Percentiles rank a stretch among this genome's conserved stretches.
phyloP scores from a whole-genome alignment of 2,329 filamentous ascomycete genomes.

The Calcarisporium arbuscula region DNA sequence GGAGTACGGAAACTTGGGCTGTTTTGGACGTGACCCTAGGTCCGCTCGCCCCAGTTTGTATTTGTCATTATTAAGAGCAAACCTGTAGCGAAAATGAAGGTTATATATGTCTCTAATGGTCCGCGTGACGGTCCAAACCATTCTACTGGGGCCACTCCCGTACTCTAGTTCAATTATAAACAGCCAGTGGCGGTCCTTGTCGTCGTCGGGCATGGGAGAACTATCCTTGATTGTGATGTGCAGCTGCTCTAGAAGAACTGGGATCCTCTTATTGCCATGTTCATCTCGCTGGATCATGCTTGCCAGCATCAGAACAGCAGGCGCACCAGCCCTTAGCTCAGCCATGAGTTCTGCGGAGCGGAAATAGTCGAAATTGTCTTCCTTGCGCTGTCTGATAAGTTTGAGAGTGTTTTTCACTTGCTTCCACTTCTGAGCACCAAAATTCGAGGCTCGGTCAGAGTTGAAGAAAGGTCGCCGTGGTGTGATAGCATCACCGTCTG shows the following conservation, averaged over 20 bases:
- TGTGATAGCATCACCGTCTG: constrained; percentile 55
- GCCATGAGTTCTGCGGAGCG: constrained; percentile 97
- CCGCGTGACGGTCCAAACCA: constrained; percentile 91
- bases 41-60: constrained; percentile 66
- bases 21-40: constrained; percentile 62
- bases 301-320: constrained; percentile 87
- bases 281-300: constrained; percentile 98
- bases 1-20: constrained; percentile 83
- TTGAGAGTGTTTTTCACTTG: constrained; percentile 88
- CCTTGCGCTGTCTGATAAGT: constrained; percentile 71
- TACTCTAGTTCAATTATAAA: constrained; percentile 95
- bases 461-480: constrained; percentile 52
- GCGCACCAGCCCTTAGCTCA: constrained; percentile 84
- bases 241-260: constrained; percentile 89
- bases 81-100: constrained; percentile 87
- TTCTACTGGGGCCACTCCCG: constrained; percentile 87
- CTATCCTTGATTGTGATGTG: constrained; percentile 85
- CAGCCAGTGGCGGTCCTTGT: constrained; percentile 66
- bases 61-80: constrained; percentile 77
- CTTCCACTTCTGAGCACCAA: constrained; percentile 80
- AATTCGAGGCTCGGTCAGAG: constrained; percentile 63
- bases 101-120: constrained; percentile 88
- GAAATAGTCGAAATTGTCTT: constrained; percentile 83
- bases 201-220: constrained; percentile 56
- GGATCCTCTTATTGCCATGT: constrained; percentile 89